Evolutionary conservation across 805 yeast species (phyloP), one percentile per base, ranked within the genome.

Genomic region (Isabelozyma heimii): DNA sequence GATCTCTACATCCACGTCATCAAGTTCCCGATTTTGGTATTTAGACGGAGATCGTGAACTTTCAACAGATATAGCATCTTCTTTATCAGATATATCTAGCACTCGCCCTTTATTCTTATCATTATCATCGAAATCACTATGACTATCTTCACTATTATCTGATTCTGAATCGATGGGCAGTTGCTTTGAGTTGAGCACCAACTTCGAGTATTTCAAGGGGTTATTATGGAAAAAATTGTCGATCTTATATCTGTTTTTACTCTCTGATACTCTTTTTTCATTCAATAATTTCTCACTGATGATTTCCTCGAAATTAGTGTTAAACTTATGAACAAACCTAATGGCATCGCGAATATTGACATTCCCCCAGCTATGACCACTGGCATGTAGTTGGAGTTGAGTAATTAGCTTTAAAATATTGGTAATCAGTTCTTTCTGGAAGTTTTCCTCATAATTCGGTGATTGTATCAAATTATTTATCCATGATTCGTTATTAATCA

Each of bases 401-500:
- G 13, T 16, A 6, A 40, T 26, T 14, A 40, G 16, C 9, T 20
- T 40, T 9, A 40, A 8, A 16, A 40, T 16, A 9, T 40, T 17
- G 10, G 5, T 12, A 8, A 27, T 17, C n/a, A 52, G 49, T 38
- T 14, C 37, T 24, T n/a, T 15, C 8, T 40, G n/a, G 27, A 26
- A 20, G 6, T 41, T 30, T 3, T 20, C 14, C 12, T 26, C 16
- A 37, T 30, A 35, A 14, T 33, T 42, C 12, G 40, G 8, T 13
- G 48, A n/a, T 13, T 33, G 13, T 13, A 37, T 30, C 26, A 46
- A 39, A 17, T 26, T 42, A 33, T 35, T 24, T 10, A 41, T 20
- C 45, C 45, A 46, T 13, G 45, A 33, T 17, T 30, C 41, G 10
- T 13, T 26, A 7, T 16, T 13, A 16, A 81, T 49, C 33, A 70